phyloP scores from a whole-genome alignment of 108 stramenopile species.

The Cyclotella cryptica region DNA sequence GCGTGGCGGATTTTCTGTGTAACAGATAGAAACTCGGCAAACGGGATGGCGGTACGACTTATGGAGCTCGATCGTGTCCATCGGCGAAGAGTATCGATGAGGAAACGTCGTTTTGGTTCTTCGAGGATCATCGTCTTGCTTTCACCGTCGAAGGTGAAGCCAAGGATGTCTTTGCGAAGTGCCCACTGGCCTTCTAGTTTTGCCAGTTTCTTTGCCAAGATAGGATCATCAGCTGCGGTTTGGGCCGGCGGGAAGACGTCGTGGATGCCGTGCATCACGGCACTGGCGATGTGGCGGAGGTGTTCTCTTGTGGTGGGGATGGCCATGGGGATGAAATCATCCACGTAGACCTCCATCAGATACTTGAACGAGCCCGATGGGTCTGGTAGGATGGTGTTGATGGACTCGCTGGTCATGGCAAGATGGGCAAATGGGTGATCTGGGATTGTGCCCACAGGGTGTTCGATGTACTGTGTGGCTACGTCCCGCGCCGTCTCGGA shows the following conservation, averaged over 20 bases:
- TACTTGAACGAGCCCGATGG: background rate
- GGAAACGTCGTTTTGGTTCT: background rate
- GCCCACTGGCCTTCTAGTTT: constrained; percentile 1
- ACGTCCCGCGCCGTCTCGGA: too few species aligned
- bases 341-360: background rate
- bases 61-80: background rate
- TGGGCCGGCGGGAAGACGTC: background rate
- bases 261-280: constrained; percentile 11
- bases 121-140: background rate
- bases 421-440: background rate
- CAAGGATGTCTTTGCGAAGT: background rate
- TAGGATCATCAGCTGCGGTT: background rate
- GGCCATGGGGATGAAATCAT: background rate
- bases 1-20: too few species aligned
- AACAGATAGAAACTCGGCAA: background rate
- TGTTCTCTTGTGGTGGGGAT: background rate
- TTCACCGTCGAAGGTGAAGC: background rate
- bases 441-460: background rate
- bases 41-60: background rate
- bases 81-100: background rate
- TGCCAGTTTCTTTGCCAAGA: background rate
- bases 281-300: background rate
- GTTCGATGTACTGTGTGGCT: background rate
- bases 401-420: background rate
- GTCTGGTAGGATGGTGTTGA: background rate